phyloP scores from a whole-genome alignment of 106 monocot genomes.

The Chionographis japonica region DNA sequence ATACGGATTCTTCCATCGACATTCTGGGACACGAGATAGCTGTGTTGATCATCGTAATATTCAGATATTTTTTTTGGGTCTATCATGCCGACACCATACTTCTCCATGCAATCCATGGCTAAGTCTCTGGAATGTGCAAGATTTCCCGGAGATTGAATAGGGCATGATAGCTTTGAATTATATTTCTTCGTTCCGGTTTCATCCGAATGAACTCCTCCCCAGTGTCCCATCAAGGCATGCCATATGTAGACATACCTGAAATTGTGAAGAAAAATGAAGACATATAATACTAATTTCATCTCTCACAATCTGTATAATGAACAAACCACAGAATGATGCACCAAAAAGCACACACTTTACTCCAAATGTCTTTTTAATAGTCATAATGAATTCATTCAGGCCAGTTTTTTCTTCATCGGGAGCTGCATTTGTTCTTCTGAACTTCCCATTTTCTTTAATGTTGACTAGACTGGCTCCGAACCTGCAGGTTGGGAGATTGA shows the following conservation, averaged over 20 bases:
- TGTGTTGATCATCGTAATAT: conserved; percentile 46
- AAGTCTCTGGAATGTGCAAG: conserved; percentile 32
- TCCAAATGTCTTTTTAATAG: conserved; percentile 32
- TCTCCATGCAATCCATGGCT: conserved; percentile 49
- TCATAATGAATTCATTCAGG: conserved; percentile 30
- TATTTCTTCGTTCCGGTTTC: conserved; percentile 37
- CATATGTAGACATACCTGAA: conserved; percentile 41
- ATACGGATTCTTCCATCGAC: conserved; percentile 40
- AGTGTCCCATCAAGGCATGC: conserved; percentile 52
- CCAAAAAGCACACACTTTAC: conserved; percentile 16
- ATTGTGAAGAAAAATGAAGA: background rate
- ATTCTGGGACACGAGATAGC: conserved; percentile 37
- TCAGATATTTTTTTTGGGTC: conserved; percentile 23
- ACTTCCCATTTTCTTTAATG: conserved; percentile 39
- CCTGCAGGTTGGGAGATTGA: conserved; percentile 7
- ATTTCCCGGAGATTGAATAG: conserved; percentile 46
- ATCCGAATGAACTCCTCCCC: conserved; percentile 44
- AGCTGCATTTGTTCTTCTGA: conserved; percentile 6
- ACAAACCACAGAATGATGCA: too few species aligned
- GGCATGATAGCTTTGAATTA: conserved; percentile 28
- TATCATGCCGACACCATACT: conserved; percentile 35
- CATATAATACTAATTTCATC: too few species aligned
- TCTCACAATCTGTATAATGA: too few species aligned
- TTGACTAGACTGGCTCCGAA: conserved; percentile 36
- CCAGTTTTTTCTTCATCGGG: conserved; percentile 4